Conservation (phyloP, 768 basidiomycete species). For the Lyophyllum decastes region DNA sequence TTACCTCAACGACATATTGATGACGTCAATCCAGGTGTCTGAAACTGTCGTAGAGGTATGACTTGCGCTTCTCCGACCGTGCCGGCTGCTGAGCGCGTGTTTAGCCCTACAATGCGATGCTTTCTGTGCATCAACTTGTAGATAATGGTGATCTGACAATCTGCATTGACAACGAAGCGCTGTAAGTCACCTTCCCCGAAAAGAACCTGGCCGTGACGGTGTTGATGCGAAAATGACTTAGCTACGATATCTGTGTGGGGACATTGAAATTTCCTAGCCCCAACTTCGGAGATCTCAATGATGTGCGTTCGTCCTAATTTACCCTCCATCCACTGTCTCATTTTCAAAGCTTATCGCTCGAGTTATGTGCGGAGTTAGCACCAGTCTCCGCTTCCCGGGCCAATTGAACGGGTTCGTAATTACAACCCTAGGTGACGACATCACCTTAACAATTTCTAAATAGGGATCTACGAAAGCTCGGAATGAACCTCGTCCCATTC, state of each 20-base stretch:
- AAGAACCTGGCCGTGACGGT: too few species aligned
- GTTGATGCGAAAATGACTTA: slow-evolving; percentile 24
- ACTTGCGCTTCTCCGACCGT: slow-evolving; percentile 38
- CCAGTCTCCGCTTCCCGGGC: slow-evolving; percentile 90
- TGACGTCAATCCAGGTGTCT: slow-evolving; percentile 37
- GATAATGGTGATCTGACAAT: slow-evolving; percentile 85
- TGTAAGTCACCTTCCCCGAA: slow-evolving; percentile 47
- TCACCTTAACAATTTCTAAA: slow-evolving; percentile 4
- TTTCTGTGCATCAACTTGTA: slow-evolving; percentile 87
- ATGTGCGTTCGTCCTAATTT: slow-evolving; percentile 38
- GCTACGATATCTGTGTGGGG: slow-evolving; percentile 71
- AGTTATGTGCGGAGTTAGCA: slow-evolving; percentile 95
- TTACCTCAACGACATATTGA: background rate
- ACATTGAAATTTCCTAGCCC: slow-evolving; percentile 69
- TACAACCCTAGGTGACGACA: background rate
- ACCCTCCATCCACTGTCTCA: background rate
- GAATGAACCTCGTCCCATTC: slow-evolving; percentile 94
- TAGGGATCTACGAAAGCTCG: slow-evolving; percentile 87
- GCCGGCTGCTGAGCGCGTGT: slow-evolving; percentile 49
- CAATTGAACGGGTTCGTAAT: slow-evolving; percentile 79
- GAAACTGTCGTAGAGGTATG: slow-evolving; percentile 66
- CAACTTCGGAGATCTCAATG: slow-evolving; percentile 67
- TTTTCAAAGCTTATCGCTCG: slow-evolving; percentile 64
- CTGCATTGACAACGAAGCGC: slow-evolving; percentile 85
- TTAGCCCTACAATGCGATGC: slow-evolving; percentile 84